Conservation (phyloP, 352 stramenopile genomes). For the Phytophthora parvispora region DNA sequence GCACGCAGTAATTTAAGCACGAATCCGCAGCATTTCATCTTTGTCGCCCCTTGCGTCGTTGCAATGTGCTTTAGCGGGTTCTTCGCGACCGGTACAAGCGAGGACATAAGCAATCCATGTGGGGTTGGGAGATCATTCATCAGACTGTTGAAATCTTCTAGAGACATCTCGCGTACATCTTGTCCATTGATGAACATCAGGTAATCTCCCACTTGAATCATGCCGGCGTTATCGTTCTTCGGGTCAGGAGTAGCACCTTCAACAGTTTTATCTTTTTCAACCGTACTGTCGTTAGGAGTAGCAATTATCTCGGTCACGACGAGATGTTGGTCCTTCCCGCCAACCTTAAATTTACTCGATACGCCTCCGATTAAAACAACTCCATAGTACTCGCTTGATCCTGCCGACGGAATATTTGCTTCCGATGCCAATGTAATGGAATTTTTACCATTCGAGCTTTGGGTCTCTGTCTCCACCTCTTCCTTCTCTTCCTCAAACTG, state of each 20-base stretch:
- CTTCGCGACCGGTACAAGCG: slow-evolving; percentile 48
- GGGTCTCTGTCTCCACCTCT: slow-evolving; percentile 13
- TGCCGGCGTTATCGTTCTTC: slow-evolving; percentile 38
- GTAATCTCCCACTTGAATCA: slow-evolving; percentile 50
- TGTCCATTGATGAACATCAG: slow-evolving; percentile 67
- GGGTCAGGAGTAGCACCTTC: slow-evolving; percentile 11
- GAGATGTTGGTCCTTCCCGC: slow-evolving; percentile 48
- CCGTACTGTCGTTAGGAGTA: slow-evolving; percentile 6
- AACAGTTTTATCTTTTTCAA: slow-evolving; percentile 13
- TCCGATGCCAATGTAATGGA: slow-evolving; percentile 19
- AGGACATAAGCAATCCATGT: slow-evolving; percentile 73
- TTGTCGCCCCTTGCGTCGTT: slow-evolving; percentile 63
- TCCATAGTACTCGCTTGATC: slow-evolving; percentile 55
- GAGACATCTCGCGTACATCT: slow-evolving; percentile 47
- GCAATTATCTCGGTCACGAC: slow-evolving; percentile 48
- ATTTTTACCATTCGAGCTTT: slow-evolving; percentile 17
- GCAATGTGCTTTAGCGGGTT: slow-evolving; percentile 65
- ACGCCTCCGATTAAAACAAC: slow-evolving; percentile 56
- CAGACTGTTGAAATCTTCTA: slow-evolving; percentile 43
- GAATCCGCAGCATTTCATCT: slow-evolving; percentile 76
- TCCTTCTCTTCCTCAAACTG: slow-evolving; percentile 60
- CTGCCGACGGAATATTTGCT: slow-evolving; percentile 15
- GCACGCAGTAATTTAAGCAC: slow-evolving; percentile 80
- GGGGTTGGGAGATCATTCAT: slow-evolving; percentile 34
- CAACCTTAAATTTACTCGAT: slow-evolving; percentile 44